Conservation (phyloP, 169 alveolate species). For the Eimeria falciformis region DNA sequence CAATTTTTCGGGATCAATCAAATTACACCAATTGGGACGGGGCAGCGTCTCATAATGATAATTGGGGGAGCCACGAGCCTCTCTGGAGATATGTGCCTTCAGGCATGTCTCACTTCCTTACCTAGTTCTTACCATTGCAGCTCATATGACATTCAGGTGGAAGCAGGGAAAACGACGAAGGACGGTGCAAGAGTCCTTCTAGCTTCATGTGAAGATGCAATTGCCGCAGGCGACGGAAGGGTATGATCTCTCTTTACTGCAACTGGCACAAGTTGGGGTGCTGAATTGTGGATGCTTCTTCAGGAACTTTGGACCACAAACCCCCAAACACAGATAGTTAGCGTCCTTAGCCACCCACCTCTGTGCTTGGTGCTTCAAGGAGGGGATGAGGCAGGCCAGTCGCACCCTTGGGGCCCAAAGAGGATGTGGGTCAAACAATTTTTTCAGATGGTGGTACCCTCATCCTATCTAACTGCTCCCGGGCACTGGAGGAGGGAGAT, state of each 20-base stretch:
- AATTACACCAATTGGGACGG: conserved; percentile 90
- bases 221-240: conserved; percentile 88
- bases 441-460: conserved; percentile 77
- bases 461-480: conserved; percentile 85
- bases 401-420: not conserved
- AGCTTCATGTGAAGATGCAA: conserved; percentile 88
- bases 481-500: conserved; percentile 88
- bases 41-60: conserved; percentile 90
- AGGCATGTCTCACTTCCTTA: conserved; percentile 70
- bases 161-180: conserved; percentile 85
- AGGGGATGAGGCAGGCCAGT: conserved; percentile 77
- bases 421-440: not conserved
- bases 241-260: conserved; percentile 58
- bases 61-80: conserved; percentile 90
- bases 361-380: conserved; percentile 82
- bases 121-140: not conserved
- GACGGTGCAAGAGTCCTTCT: conserved; percentile 87
- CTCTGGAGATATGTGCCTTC: conserved; percentile 91
- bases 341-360: conserved; percentile 83
- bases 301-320: conserved; percentile 83
- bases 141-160: conserved; percentile 78
- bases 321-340: conserved; percentile 81
- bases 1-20: conserved; percentile 92
- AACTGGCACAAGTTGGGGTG: not conserved
- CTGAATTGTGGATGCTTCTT: not conserved